Evolutionary conservation across 129 eudicot genomes (phyloP).

Genomic region (Helianthus tuberosus): DNA sequence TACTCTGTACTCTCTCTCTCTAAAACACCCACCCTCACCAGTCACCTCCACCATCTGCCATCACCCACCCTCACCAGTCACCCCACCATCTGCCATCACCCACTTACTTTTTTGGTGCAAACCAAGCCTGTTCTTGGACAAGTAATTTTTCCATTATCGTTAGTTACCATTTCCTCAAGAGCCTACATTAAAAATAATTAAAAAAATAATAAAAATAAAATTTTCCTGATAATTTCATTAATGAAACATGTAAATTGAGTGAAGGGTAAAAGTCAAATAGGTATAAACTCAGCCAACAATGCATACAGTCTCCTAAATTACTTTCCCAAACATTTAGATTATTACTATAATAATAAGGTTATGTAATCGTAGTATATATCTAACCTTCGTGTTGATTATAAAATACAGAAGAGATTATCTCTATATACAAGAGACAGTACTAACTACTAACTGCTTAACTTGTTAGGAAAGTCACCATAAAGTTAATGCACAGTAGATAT

Average conservation of each 20-base stretch:
- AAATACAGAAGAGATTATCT: too few species aligned
- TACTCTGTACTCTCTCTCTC: too few species aligned
- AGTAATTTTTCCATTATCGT: slow-evolving; percentile 72
- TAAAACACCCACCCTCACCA: too few species aligned
- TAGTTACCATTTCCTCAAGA: slow-evolving; percentile 88
- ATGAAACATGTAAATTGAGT: not conserved
- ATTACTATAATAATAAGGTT: not conserved
- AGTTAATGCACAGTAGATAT: too few species aligned
- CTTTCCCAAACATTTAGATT: not conserved
- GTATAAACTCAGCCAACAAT: not conserved
- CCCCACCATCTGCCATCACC: too few species aligned
- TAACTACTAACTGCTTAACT: too few species aligned
- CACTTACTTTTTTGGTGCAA: too few species aligned
- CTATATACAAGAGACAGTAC: too few species aligned
- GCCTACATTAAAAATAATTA: slow-evolving; percentile 49
- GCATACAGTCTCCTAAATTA: not conserved
- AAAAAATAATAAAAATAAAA: not conserved
- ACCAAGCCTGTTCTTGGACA: slow-evolving; percentile 84
- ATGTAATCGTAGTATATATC: not conserved
- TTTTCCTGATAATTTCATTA: not conserved
- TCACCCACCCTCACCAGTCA: too few species aligned
- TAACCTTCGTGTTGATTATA: slow-evolving; percentile 97
- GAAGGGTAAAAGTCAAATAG: not conserved
- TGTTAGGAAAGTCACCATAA: too few species aligned
- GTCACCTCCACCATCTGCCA: too few species aligned